Evolutionary conservation across 495 filamentous ascomycete genomes (phyloP).

Genomic region (Tuber umbilicatum): DNA sequence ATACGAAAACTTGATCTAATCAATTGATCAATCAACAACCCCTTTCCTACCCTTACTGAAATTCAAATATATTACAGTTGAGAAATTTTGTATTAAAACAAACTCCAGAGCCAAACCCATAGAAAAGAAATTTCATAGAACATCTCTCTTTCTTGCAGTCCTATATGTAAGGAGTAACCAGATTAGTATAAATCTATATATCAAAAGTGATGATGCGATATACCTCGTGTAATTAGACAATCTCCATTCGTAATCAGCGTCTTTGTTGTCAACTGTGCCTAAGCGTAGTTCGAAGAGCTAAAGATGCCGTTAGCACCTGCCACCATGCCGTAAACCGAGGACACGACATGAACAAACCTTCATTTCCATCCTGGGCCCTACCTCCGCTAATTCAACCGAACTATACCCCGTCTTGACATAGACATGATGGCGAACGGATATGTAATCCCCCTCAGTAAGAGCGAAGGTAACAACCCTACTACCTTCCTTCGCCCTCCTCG

Average conservation of each 20-base stretch:
- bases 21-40: neutral
- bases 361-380: constrained; percentile 96
- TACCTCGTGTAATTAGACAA: constrained; percentile 83
- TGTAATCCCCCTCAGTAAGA: constrained; percentile 79
- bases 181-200: constrained; percentile 32
- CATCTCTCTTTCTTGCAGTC: constrained; percentile 44
- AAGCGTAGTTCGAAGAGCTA: constrained; percentile 83
- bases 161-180: constrained; percentile 17
- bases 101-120: neutral
- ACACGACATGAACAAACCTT: constrained; percentile 32
- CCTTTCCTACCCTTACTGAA: neutral
- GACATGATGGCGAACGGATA: constrained; percentile 78
- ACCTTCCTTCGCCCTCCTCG: constrained; percentile 62
- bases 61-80: neutral
- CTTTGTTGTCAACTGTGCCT: constrained; percentile 90
- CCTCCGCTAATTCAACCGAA: constrained; percentile 86
- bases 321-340: neutral
- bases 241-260: constrained; percentile 94
- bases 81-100: neutral
- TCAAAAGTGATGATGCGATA: constrained; percentile 29
- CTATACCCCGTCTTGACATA: constrained; percentile 79
- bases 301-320: neutral
- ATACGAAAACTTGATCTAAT: neutral
- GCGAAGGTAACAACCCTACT: constrained; percentile 88
- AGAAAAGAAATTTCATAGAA: constrained; percentile 15